Percentiles rank a stretch among this genome's conserved stretches.
These are phyloP conservation scores for Populus hybrid DNA, from an alignment of 441 rosid genomes.

Conservation along the genomic window DNA sequence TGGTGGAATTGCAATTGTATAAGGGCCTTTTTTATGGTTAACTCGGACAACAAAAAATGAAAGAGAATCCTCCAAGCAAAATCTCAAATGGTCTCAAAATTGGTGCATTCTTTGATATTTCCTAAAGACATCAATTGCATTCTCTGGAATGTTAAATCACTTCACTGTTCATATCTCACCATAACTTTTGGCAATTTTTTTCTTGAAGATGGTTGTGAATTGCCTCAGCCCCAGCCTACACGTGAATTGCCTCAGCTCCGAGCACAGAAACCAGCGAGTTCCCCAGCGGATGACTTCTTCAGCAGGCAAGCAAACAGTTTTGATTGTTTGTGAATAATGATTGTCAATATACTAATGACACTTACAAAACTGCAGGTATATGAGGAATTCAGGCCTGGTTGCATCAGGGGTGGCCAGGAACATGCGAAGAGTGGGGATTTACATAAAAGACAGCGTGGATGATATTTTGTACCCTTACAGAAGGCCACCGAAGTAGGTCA, in stretches of 20 bases:
- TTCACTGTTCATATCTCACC: background rate
- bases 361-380: slow-evolving; percentile 46
- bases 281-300: slow-evolving; percentile 47
- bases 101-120: background rate
- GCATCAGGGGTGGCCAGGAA: slow-evolving; percentile 75
- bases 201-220: slow-evolving; percentile 37
- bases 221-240: slow-evolving; percentile 17
- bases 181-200: background rate
- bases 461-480: slow-evolving; percentile 57
- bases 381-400: slow-evolving; percentile 65
- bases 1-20: background rate
- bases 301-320: slow-evolving; percentile 41
- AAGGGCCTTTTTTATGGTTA: background rate
- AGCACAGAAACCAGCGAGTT: slow-evolving; percentile 37
- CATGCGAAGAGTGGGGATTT: slow-evolving; percentile 59
- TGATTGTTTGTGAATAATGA: background rate
- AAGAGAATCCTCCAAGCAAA: background rate
- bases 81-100: background rate
- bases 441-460: slow-evolving; percentile 60
- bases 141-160: background rate
- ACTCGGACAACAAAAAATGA: background rate
- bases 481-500: slow-evolving; percentile 56
- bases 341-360: background rate
- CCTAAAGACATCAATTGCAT: background rate
- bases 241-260: slow-evolving; percentile 15